A percentile compares a stretch with the other conserved stretches of the same genome.
Conservation (phyloP, 164 flowering plant species). For the Brasenia schreberi region DNA sequence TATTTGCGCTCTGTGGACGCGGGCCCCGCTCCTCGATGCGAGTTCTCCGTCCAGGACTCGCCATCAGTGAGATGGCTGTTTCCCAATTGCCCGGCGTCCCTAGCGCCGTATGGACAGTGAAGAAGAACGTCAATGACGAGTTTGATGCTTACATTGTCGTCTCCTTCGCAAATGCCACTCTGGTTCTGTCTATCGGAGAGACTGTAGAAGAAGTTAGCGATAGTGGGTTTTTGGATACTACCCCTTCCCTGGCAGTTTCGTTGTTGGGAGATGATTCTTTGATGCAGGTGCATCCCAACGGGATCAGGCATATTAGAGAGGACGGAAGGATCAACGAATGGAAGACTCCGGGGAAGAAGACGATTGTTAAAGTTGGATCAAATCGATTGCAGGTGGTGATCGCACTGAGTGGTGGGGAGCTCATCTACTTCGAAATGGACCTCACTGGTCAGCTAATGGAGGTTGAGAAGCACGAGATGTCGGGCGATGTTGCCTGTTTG, state of each 20-base stretch:
- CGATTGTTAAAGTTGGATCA: conserved; percentile 92
- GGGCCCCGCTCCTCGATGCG: conserved; percentile 91
- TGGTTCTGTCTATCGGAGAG: conserved; percentile 98
- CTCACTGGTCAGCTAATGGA: conserved; percentile 93
- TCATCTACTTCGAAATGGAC: conserved; percentile 95
- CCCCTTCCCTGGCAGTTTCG: conserved; percentile 93
- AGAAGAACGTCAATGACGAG: conserved; percentile 84
- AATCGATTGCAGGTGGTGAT: conserved; percentile 94
- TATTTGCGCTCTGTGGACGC: conserved; percentile 87
- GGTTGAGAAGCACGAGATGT: conserved; percentile 96
- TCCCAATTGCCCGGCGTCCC: conserved; percentile 97
- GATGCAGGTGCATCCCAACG: conserved; percentile 99
- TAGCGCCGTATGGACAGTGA: conserved; percentile 97
- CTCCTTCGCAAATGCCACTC: conserved; percentile 93
- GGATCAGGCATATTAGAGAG: conserved; percentile 97
- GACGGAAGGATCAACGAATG: conserved; percentile 98
- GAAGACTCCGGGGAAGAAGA: conserved; percentile 98
- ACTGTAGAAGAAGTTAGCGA: conserved; percentile 98
- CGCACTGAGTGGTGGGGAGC: conserved; percentile 96
- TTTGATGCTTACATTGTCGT: conserved; percentile 99
- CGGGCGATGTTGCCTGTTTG: conserved; percentile 94
- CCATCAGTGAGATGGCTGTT: conserved; percentile 97
- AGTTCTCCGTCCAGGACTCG: conserved; percentile 87
- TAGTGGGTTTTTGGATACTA: conserved; percentile 95
- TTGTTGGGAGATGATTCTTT: conserved; percentile 93